Base-by-base conservation (phyloP, 202 grass and related monocot genomes). In the Elaeis oleifera region DNA sequence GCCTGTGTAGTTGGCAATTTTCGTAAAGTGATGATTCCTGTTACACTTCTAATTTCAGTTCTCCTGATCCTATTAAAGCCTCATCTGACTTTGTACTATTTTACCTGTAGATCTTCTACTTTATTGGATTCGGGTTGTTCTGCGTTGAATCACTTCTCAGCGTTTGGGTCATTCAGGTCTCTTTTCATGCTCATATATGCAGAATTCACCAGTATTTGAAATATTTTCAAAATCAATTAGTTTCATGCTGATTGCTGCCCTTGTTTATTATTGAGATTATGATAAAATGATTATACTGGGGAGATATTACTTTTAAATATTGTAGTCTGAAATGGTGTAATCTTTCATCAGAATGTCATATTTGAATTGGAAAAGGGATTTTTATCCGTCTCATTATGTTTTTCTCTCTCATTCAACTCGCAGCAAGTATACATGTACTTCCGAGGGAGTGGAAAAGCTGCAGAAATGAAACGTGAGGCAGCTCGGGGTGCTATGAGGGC, bases 361-460 rank as follows among this genome's bases (percentile, higher is more conserved):
- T 36, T 36, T 36, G 32, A 36, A 36, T 8, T 36, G 13, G 61
- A 51, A 23, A 51, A 23, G 3, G 23, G 22, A 11, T 56, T 56
- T 15, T 27, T 51, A 18, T 32, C 16, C 54, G 17, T 15, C 18
- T n/a, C 3, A 11, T 53, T 23, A 4, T 18, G 3, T 5, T 66
- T 21, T 56, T 28, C 56, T 22, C 65, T 16, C 15, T 20, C 52
- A 59, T 28, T 74, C 8, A 71, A 15, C 4, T 13, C 71, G 79
- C 88, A 97, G 92, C 84, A 92, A 92, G 84, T 97, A 67, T 89
- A 92, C 65, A 89, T 84, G 79, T 97, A 97, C 79, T 97, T 97
- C 84, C 78, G 92, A 67, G 92, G 92, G 75, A 92, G 88, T 69
- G 92, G 92, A 61, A 97, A 97, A 68, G 84, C 88, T 56, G 82